A percentile compares a stretch with the other conserved stretches of the same genome.
Conservation (phyloP, 306 rosid species). For the Citrullus mucosospermus region DNA sequence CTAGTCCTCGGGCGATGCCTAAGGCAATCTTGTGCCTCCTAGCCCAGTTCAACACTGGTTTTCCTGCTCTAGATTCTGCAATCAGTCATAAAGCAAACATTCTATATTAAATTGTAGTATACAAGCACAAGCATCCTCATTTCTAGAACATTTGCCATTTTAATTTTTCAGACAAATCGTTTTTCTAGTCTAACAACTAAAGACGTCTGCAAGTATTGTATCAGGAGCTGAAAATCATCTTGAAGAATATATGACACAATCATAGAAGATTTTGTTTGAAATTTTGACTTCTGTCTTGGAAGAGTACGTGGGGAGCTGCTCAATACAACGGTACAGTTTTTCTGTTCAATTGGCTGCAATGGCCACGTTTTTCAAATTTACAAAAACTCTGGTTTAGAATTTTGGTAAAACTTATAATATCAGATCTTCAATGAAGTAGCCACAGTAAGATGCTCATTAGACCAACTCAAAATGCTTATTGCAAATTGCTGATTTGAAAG, state of each 20-base stretch:
- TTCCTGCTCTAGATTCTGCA: slow-evolving; percentile 71
- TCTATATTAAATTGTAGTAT: not conserved
- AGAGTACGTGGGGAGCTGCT: not conserved
- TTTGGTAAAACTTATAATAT: not conserved
- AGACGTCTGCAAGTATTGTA: not conserved
- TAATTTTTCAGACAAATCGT: not conserved
- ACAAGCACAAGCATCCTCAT: not conserved
- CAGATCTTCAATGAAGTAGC: not conserved
- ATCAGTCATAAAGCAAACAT: slow-evolving; percentile 10
- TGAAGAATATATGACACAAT: not conserved
- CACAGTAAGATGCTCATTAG: not conserved
- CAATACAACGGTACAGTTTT: not conserved
- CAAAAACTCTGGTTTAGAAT: not conserved
- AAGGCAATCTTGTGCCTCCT: slow-evolving; percentile 86
- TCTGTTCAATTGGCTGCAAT: not conserved
- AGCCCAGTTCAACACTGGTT: slow-evolving; percentile 89
- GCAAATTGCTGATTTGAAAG: not conserved
- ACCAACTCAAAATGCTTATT: not conserved
- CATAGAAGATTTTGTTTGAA: not conserved
- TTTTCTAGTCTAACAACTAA: not conserved
- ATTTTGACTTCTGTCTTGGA: not conserved
- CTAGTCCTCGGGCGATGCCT: slow-evolving; percentile 84
- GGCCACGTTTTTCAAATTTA: not conserved
- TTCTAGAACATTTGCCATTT: not conserved
- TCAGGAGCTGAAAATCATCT: not conserved